Percentiles rank a stretch among this genome's conserved stretches.
These are phyloP conservation scores for Phytophthora podocarpi DNA, from an alignment of 352 stramenopile species.

Conservation along the genomic window DNA sequence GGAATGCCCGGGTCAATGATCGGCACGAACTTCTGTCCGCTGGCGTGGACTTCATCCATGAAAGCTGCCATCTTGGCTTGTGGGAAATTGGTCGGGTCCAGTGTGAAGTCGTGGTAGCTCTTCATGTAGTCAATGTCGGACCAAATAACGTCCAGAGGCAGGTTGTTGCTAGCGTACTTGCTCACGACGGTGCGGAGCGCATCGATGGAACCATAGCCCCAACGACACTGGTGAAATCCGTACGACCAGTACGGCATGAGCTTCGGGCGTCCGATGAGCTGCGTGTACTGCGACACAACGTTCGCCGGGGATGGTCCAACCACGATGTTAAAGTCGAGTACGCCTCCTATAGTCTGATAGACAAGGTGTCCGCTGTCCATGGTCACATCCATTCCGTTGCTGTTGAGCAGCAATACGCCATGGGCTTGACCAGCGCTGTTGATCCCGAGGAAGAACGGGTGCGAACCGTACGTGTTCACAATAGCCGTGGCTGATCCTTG, in stretches of 20 bases:
- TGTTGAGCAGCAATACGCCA: conserved; percentile 62
- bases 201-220: conserved; percentile 40
- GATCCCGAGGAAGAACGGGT: conserved; percentile 63
- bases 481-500: conserved; percentile 27
- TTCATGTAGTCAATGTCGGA: conserved; percentile 76
- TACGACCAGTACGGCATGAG: conserved; percentile 76
- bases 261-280: conserved; percentile 56
- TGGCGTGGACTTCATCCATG: conserved; percentile 56
- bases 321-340: conserved; percentile 70
- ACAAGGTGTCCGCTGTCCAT: conserved; percentile 43
- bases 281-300: conserved; percentile 62
- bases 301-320: conserved; percentile 43
- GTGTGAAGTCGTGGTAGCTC: conserved; percentile 65
- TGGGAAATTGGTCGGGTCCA: conserved; percentile 56
- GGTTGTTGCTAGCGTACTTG: conserved; percentile 41
- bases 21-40: conserved; percentile 68
- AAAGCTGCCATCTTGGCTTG: conserved; percentile 36
- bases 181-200: conserved; percentile 44
- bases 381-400: conserved; percentile 72
- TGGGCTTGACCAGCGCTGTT: conserved; percentile 48
- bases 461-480: conserved; percentile 65
- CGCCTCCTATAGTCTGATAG: conserved; percentile 60
- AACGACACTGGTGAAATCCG: conserved; percentile 74
- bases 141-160: conserved; percentile 67
- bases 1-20: conserved; percentile 88